A percentile compares a stretch with the other conserved stretches of the same genome.
These are phyloP conservation scores for Vaccinium darrowii DNA, from an alignment of 148 eudicot genomes.

Conservation along the genomic window DNA sequence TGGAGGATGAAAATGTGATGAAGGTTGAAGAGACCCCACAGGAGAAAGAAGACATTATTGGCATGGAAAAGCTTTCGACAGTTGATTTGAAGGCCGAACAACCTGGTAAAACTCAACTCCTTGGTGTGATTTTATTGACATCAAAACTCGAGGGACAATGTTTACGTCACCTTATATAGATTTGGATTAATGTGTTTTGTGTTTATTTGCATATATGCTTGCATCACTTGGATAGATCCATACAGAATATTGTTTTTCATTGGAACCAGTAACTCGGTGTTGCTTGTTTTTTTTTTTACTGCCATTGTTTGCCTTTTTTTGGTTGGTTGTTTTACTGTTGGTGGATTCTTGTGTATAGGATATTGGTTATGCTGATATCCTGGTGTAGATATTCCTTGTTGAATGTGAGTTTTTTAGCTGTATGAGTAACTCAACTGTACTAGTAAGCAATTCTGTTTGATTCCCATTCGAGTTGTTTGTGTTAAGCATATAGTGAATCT, in stretches of 20 bases:
- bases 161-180: background rate
- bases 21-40: constrained; percentile 23
- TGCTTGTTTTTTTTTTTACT: background rate
- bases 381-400: background rate
- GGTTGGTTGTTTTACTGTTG: background rate
- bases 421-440: background rate
- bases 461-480: background rate
- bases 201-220: background rate
- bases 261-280: background rate
- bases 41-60: constrained; percentile 27
- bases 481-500: background rate
- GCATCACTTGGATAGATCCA: background rate
- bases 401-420: background rate
- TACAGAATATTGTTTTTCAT: background rate
- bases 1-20: constrained; percentile 22
- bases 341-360: background rate
- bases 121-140: background rate
- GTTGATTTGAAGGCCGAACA: constrained; percentile 2
- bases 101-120: background rate
- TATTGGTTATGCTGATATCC: background rate
- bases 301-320: background rate
- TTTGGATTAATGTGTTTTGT: background rate
- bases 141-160: background rate
- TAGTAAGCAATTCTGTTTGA: background rate
- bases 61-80: constrained; percentile 14